Percentiles rank a stretch among this genome's conserved stretches.
phyloP scores from a whole-genome alignment of 2,329 filamentous ascomycete species.

The Calonectria crousiana region DNA sequence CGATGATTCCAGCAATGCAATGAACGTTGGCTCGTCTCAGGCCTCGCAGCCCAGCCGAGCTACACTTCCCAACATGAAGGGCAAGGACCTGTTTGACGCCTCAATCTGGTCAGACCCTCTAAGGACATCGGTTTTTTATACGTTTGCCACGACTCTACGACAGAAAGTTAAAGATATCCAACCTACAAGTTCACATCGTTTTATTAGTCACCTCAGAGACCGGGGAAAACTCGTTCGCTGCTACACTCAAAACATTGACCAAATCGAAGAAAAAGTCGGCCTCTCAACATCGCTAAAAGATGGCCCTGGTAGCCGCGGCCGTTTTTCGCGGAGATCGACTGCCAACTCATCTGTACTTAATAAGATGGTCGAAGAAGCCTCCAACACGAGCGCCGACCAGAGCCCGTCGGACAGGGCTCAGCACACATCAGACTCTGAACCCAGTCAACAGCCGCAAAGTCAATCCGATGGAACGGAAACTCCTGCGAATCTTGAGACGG shows the following conservation, averaged over 20 bases:
- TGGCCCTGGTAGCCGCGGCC: conserved; percentile 71
- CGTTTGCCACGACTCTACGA: conserved; percentile 76
- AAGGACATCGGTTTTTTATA: conserved; percentile 78
- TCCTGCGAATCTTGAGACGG: conserved; percentile 32
- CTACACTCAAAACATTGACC: conserved; percentile 83
- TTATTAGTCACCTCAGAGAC: conserved; percentile 76
- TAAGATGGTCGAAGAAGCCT: conserved; percentile 54
- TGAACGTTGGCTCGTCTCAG: conserved; percentile 55
- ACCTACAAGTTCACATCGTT: conserved; percentile 75
- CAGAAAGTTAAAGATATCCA: conserved; percentile 73
- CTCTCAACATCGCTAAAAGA: conserved; percentile 71
- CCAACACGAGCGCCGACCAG: conserved; percentile 32
- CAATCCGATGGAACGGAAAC: conserved; percentile 30
- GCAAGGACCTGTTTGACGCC: conserved; percentile 78
- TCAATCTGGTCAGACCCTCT: conserved; percentile 77
- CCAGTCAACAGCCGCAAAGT: conserved; percentile 32
- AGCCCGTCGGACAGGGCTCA: conserved; percentile 38
- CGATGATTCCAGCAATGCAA: conserved; percentile 58
- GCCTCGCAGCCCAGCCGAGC: conserved; percentile 48
- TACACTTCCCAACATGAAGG: conserved; percentile 73
- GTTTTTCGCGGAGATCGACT: conserved; percentile 66
- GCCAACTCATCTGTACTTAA: conserved; percentile 49
- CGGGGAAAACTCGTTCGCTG: conserved; percentile 76
- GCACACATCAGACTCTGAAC: conserved; percentile 35
- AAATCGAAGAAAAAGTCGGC: conserved; percentile 78